Conservation (phyloP, 148 eudicot species). For the Tetragonia tetragonoides region DNA sequence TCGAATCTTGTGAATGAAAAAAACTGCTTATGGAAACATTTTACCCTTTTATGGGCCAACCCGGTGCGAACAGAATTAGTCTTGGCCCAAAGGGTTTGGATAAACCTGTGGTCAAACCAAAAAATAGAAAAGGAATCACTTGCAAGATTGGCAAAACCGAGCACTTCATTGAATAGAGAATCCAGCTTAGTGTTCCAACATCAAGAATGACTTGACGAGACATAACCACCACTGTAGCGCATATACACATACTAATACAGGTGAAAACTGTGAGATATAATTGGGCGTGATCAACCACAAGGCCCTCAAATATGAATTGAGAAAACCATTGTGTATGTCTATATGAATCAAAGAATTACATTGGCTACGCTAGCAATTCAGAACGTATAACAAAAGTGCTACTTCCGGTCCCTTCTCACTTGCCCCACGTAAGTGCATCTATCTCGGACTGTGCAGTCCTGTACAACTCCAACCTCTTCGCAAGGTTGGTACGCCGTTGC, state of each 20-base stretch:
- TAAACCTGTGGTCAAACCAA: too few relatives aligned
- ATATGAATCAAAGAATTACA: constrained; percentile 31
- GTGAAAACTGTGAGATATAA: background rate
- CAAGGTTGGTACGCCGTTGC: constrained; percentile 73
- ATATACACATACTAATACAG: constrained; percentile 23
- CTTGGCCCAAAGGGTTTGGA: too few relatives aligned
- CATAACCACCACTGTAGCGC: constrained; percentile 4
- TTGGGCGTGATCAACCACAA: constrained; percentile 1
- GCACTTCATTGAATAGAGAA: background rate
- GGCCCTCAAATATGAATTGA: constrained; percentile 24
- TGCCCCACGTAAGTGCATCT: constrained; percentile 83
- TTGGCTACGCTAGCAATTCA: constrained; percentile 12
- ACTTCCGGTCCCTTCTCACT: constrained; percentile 26
- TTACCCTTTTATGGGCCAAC: too few relatives aligned
- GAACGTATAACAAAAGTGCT: background rate
- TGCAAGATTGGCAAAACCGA: background rate
- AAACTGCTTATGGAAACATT: too few relatives aligned
- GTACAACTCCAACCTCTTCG: constrained; percentile 83
- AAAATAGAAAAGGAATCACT: too few relatives aligned
- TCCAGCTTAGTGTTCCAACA: constrained; percentile 2
- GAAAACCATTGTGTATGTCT: constrained; percentile 13
- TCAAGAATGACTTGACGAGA: background rate
- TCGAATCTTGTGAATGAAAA: too few relatives aligned
- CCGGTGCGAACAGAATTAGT: too few relatives aligned
- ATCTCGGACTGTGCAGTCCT: constrained; percentile 90